A percentile compares a stretch with the other conserved stretches of the same genome.
Evolutionary conservation across 192 early-diverging fungal species (phyloP).

Genomic region (Coemansia sp.): DNA sequence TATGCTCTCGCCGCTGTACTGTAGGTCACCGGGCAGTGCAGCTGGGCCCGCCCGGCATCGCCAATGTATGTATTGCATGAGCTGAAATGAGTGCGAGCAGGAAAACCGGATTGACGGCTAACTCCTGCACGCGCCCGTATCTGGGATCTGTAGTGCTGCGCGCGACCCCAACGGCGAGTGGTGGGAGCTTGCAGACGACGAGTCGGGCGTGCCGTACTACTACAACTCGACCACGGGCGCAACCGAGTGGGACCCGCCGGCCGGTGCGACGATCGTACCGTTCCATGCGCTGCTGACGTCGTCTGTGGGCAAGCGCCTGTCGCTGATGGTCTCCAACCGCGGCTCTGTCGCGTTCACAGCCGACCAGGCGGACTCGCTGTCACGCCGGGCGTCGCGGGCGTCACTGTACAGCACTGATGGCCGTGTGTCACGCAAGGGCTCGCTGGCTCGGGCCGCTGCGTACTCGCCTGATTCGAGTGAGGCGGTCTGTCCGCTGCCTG

Average conservation of each 20-base stretch:
- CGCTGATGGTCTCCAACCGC: slow-evolving; percentile 53
- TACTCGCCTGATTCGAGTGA: neutral
- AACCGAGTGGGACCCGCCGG: slow-evolving; percentile 85
- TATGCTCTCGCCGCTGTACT: neutral
- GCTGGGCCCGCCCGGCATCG: slow-evolving; percentile 42
- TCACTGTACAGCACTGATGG: slow-evolving; percentile 35
- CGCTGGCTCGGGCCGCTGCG: slow-evolving; percentile 14
- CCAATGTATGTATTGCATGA: slow-evolving; percentile 32
- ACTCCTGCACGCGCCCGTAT: too few species aligned
- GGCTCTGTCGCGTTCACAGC: slow-evolving; percentile 43
- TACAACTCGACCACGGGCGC: slow-evolving; percentile 83
- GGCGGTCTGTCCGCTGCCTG: neutral
- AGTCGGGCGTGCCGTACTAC: slow-evolving; percentile 83
- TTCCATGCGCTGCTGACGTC: slow-evolving; percentile 67
- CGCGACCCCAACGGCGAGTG: slow-evolving; percentile 79
- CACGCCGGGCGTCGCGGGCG: slow-evolving; percentile 36
- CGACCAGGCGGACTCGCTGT: slow-evolving; percentile 28
- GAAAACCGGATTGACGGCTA: too few species aligned
- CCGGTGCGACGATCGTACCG: slow-evolving; percentile 67
- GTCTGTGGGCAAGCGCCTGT: slow-evolving; percentile 75
- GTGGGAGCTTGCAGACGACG: slow-evolving; percentile 94
- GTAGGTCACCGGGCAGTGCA: slow-evolving; percentile 79
- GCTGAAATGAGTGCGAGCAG: too few species aligned
- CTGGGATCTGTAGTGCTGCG: slow-evolving; percentile 60
- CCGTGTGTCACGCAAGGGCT: slow-evolving; percentile 32